These are phyloP conservation scores for Dendrobium nobile DNA, from an alignment of 106 monocot species.

Conservation along the genomic window DNA sequence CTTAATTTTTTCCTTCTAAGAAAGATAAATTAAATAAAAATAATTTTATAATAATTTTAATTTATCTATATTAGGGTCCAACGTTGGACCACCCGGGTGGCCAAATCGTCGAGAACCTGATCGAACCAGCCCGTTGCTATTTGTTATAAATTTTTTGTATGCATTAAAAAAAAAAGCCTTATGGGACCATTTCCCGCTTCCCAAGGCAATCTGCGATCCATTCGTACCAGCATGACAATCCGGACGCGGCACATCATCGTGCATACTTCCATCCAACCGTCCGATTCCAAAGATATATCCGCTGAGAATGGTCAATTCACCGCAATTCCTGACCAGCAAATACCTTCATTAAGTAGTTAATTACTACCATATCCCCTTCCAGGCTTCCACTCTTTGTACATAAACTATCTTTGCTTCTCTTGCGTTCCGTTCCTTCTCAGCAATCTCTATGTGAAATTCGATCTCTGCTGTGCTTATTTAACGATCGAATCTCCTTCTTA, in stretches of 20 bases:
- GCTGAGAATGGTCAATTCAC: not conserved
- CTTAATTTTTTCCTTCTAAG: no score
- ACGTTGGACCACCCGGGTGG: no score
- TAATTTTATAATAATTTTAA: no score
- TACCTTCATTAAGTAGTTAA: no score
- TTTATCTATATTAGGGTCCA: no score
- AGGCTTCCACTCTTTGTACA: not conserved
- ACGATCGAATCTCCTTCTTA: not conserved
- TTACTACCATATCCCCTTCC: not conserved
- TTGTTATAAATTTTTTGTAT: no score
- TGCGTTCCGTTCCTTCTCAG: conserved; percentile 12
- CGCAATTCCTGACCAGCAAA: no score
- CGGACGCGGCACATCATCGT: not conserved
- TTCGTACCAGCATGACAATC: not conserved
- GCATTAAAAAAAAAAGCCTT: no score
- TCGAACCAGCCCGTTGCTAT: no score
- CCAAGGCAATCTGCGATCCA: not conserved
- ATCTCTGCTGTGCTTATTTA: conserved; percentile 2
- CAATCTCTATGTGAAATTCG: not conserved
- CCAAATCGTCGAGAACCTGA: no score
- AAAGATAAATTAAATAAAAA: no score
- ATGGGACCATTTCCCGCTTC: not conserved
- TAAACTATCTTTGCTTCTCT: not conserved
- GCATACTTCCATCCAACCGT: not conserved
- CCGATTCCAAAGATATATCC: not conserved